Evolutionary conservation across 1,284 basidiomycete species (phyloP).

Genomic region (Marasmius oreades): DNA sequence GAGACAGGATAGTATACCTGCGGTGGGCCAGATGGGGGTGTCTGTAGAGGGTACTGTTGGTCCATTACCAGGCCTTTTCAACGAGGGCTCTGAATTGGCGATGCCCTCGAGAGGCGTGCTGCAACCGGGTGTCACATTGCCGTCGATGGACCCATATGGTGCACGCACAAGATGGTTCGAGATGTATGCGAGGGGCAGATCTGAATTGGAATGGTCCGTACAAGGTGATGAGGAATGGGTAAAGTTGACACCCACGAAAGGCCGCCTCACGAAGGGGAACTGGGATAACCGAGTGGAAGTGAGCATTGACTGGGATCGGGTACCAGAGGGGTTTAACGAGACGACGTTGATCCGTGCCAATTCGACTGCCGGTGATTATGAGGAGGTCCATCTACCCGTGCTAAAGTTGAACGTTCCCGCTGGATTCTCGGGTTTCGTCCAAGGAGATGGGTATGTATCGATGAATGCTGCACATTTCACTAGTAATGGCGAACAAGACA

Average conservation of each 20-base stretch:
- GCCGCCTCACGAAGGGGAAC: neutral
- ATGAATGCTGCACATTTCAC: conserved; percentile 10
- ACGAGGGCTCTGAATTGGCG: conserved; percentile 7
- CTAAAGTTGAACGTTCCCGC: neutral
- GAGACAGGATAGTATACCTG: conserved; percentile 7
- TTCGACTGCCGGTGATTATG: conserved; percentile 8
- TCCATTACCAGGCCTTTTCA: neutral
- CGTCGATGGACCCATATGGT: conserved; percentile 1
- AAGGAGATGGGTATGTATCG: conserved; percentile 4
- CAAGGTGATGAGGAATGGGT: conserved; percentile 4
- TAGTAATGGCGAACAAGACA: neutral
- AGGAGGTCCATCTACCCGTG: conserved; percentile 7
- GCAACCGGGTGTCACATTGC: neutral
- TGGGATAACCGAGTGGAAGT: conserved; percentile 6
- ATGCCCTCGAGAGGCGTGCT: conserved; percentile 2
- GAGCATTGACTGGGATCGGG: conserved; percentile 3
- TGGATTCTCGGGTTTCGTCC: conserved; percentile 4
- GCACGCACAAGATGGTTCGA: conserved; percentile 5
- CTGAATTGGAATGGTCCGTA: conserved; percentile 1
- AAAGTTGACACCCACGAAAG: neutral
- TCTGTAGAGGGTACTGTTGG: conserved; percentile 6
- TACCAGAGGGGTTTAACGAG: conserved; percentile 6
- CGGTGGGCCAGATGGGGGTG: conserved; percentile 10
- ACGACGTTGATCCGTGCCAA: conserved; percentile 8
- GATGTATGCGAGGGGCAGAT: conserved; percentile 3